Percentiles rank a stretch among this genome's conserved stretches.
Evolutionary conservation across 345 rosid genomes (phyloP).

Genomic region (Punica granatum): DNA sequence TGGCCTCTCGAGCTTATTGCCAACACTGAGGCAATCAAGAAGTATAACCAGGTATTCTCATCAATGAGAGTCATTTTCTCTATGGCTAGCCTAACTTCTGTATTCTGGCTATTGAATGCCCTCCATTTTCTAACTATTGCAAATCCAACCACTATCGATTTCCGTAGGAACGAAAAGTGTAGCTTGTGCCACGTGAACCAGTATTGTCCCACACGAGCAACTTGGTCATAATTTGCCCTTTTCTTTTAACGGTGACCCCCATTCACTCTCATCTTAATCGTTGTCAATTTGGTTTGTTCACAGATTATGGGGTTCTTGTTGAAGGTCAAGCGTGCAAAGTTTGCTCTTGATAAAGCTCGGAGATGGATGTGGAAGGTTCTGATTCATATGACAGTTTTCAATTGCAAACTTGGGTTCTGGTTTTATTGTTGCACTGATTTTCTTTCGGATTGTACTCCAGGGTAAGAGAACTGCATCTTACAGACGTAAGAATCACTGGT

Average conservation of each 20-base stretch:
- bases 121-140: background rate
- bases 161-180: background rate
- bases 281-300: constrained; percentile 19
- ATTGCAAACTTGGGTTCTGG: background rate
- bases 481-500: constrained; percentile 73
- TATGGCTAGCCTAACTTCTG: background rate
- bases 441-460: constrained; percentile 25
- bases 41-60: constrained; percentile 79
- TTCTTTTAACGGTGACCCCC: background rate
- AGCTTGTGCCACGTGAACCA: background rate
- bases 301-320: constrained; percentile 92
- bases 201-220: background rate
- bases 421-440: background rate
- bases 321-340: constrained; percentile 97
- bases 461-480: constrained; percentile 54
- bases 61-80: constrained; percentile 2
- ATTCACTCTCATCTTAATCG: constrained; percentile 13
- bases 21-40: constrained; percentile 76
- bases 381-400: background rate
- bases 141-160: background rate
- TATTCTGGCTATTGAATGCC: background rate
- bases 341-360: constrained; percentile 90
- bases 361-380: constrained; percentile 99
- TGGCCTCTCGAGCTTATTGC: constrained; percentile 99
- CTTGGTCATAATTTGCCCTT: background rate